Base-by-base conservation (phyloP, 2,329 filamentous ascomycete species). In the Lojkania enalia region DNA sequence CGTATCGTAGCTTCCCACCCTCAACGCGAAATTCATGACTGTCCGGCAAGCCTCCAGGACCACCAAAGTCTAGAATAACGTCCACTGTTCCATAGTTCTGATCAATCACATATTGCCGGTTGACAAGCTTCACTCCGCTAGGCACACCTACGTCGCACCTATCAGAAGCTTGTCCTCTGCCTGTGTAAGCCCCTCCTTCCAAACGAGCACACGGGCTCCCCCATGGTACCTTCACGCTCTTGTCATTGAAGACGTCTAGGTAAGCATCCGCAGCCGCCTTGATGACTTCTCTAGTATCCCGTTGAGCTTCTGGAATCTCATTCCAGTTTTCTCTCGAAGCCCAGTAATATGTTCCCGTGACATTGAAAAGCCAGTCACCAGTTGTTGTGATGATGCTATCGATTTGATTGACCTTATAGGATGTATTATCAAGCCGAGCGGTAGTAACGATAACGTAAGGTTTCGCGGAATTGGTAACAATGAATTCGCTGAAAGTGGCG, bases 11-110 rank as follows among this genome's bases (percentile, higher is more conserved):
- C 52, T 61, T 64, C 15, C 61, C 60, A 2, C 50, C 46, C 47
- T 66, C 61, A 30, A 66, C 37, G 35, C 62, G 47, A 39, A 66
- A 66, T 35, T 64, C 61, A 57, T 66, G 62, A 35, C 58, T 62
- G 55, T 66, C 61, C n/a, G 62, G 62, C 48, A 63, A 39, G 2
- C 61, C 61, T 11, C 44, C 46, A 0, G 42, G 35, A 0, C 61
- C 61, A 6, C 42, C 57, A 56, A 66, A 66, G 37, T 63, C 58
- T 57, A 66, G 57, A 11, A 60, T 55, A 9, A 64, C 49, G 44
- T 63, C 61, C 14, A 64, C 61, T 18, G 61, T 66, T 1, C 62
- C 62, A 47, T 55, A 62, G 42, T 57, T 58, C 18, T 63, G 58
- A 42, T 66, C 62, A 42, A 66, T 48, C 13, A 66, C 57, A 46